Base-by-base conservation (phyloP, 345 rosid species). In the Bretschneidera sinensis region DNA sequence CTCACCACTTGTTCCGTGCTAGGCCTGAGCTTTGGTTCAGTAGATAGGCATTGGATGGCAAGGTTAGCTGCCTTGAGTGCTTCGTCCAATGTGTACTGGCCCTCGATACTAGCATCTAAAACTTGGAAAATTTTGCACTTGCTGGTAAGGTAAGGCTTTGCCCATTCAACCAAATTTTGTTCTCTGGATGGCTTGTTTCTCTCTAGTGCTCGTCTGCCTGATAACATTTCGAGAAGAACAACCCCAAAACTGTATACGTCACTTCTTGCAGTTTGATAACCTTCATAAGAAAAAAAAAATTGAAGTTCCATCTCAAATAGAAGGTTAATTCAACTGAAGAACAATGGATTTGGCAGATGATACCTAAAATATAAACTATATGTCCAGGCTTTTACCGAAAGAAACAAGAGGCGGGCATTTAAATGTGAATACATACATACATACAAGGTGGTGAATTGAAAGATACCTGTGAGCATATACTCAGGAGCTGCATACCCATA, bases 241-340 rank as follows among this genome's bases (percentile, higher is more conserved):
- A 95, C 96, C 55, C 99, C 99, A 0, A 82, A 91, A 76, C 99
- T 91, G 63, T 86, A 95, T 39, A 91, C 82, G 24, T 91, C 97
- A 48, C 96, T 95, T 79, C 71, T 85, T 43, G 86, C 59, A 54
- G 92, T 86, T 28, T 91, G 64, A 65, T 82, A 97, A 35, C 99
- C 99, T 80, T 43, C 48, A 55, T 10, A 47, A 25, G 48, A 48
- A 43, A 17, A 55, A 35, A 39, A 53, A 63, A 47, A 47, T 9
- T 49, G n/a, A 15, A 65, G 18, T 16, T n/a, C n/a, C 0, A 55
- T 21, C 8, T n/a, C n/a, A n/a, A n/a, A 22, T 7, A 17, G 3
- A n/a, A n/a, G n/a, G n/a, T n/a, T n/a, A n/a, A n/a, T n/a, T n/a
- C n/a, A n/a, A n/a, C n/a, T 31, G 19, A 24, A n/a, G n/a, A 14